Evolutionary conservation across 1,284 basidiomycete genomes (phyloP), one percentile per base, ranked within the genome.

Genomic region (Fomes fomentarius): DNA sequence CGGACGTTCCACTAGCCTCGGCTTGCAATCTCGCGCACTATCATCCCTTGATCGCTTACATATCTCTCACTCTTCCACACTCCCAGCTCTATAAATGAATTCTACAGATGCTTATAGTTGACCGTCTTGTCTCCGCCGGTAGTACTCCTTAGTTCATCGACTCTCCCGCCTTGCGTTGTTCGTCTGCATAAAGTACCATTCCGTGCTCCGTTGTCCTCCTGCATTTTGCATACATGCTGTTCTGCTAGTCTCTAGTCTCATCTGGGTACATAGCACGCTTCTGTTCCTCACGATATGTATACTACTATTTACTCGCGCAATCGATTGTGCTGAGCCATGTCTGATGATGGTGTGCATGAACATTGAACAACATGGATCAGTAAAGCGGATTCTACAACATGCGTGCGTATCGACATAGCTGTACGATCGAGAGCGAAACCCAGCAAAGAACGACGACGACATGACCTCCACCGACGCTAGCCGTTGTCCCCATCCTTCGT

Each of bases 401-500:
- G 57, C 60, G 59, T 62, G 56, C 59, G 59, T 60, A 64, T 57
- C 54, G 48, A 56, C 60, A 57, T 57, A 56, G 47, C 38, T 42
- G 48, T 50, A 51, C 56, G 44, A 61, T 49, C 45, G 53, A 51
- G 38, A 57, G 39, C 42, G 53, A 53, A 48, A 51, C 53, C 58
- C 51, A 54, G 54, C 61, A 60, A 57, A 50, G 47, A 38, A 52
- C 42, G 40, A 33, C 38, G 24, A 30, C 35, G n/a, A 17, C 14
- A n/a, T 21, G 24, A 28, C 19, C 19, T 31, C 33, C 14, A 22
- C 17, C n/a, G 34, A 35, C 26, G 40, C 62, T 69, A 89, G 61
- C 89, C 89, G 45, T 83, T 89, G 68, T 91, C 89, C 47, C 83
- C 88, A 65, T 91, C 87, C 72, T 91, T 91, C 57, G 78, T 77